Conservation (phyloP, 495 filamentous ascomycete species). For the Penicillium canescens region DNA sequence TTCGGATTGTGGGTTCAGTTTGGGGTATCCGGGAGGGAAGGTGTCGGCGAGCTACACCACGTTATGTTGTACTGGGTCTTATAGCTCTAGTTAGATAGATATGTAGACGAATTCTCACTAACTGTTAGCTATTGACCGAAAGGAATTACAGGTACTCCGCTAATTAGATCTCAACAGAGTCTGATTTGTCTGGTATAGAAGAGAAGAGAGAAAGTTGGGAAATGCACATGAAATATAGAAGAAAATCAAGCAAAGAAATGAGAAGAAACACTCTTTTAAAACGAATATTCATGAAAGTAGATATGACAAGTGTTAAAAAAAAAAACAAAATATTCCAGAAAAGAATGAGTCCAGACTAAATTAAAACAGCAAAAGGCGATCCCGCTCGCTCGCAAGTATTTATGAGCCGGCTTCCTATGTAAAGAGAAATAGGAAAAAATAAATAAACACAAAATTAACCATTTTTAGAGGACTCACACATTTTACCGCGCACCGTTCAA, state of each 20-base stretch:
- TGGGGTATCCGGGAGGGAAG: too few species aligned
- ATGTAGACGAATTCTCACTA: too few species aligned
- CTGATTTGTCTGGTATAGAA: too few species aligned
- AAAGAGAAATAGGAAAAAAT: too few species aligned
- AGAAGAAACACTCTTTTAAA: slow-evolving; percentile 6
- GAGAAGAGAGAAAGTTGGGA: not conserved
- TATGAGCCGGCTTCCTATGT: slow-evolving; percentile 1
- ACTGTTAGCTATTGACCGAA: too few species aligned
- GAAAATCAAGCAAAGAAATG: slow-evolving; percentile 8
- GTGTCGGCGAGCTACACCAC: too few species aligned
- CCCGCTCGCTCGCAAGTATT: slow-evolving; percentile 8
- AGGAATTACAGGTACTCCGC: too few species aligned
- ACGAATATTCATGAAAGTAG: slow-evolving; percentile 12
- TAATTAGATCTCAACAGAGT: too few species aligned
- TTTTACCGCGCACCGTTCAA: slow-evolving; percentile 25
- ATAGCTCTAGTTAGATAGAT: too few species aligned
- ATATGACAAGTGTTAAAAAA: slow-evolving; percentile 4
- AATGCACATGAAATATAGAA: not conserved
- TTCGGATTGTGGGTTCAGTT: too few species aligned
- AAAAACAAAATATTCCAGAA: slow-evolving; percentile 6
- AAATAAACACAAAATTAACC: not conserved
- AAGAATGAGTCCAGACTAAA: not conserved
- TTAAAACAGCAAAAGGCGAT: slow-evolving; percentile 1
- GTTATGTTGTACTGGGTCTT: too few species aligned
- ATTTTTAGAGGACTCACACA: slow-evolving; percentile 7